phyloP scores from a whole-genome alignment of 345 rosid genomes.

The Brassica napus region DNA sequence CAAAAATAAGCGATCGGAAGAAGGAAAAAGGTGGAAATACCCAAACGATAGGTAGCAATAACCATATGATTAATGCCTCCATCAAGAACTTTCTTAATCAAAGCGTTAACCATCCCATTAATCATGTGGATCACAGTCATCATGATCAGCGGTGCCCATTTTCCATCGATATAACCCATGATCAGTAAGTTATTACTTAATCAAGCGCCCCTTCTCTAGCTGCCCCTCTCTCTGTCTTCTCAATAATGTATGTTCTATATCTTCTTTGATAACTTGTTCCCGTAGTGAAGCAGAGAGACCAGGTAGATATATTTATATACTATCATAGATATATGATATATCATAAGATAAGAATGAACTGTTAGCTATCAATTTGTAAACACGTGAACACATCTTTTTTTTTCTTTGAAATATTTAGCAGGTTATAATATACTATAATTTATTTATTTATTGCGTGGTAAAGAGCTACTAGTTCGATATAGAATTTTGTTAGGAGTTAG shows the following conservation, averaged over 20 bases:
- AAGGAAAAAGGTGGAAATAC: conserved; percentile 51
- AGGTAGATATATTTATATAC: conserved; percentile 10
- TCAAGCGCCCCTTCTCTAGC: neutral
- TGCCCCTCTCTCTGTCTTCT: neutral
- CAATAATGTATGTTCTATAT: neutral
- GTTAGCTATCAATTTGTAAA: neutral
- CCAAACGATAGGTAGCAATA: conserved; percentile 58
- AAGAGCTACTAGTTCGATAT: neutral
- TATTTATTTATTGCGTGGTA: neutral
- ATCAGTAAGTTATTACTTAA: neutral
- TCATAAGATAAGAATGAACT: neutral
- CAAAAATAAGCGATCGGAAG: conserved; percentile 57
- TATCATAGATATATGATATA: neutral
- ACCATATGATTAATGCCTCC: conserved; percentile 59
- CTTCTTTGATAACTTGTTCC: conserved; percentile 1
- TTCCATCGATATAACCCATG: conserved; percentile 37
- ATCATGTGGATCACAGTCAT: conserved; percentile 40
- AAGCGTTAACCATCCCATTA: conserved; percentile 52
- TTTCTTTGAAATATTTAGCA: neutral
- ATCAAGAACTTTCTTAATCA: conserved; percentile 59
- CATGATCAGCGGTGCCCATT: conserved; percentile 50
- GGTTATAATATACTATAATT: neutral
- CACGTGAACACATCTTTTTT: neutral
- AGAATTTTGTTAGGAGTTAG: neutral
- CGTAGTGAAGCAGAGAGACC: conserved; percentile 21